Conservation (phyloP, 1,139 yeast species). For the Taiozyma onychis region DNA sequence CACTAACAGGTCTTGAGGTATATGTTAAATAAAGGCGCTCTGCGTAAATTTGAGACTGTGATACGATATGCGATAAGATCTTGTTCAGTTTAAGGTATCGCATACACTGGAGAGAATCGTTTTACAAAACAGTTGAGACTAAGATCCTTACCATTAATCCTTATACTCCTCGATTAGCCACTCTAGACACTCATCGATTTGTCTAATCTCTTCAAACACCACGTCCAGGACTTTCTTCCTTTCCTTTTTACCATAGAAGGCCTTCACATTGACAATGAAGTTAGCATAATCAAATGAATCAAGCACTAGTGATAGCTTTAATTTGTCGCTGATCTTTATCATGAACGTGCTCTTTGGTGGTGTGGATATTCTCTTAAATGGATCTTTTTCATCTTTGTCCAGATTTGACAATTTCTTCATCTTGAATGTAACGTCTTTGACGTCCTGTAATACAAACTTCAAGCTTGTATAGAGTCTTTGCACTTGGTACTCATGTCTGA, state of each 20-base stretch:
- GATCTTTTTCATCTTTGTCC: conserved; percentile 17
- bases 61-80: neutral
- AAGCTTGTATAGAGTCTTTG: conserved; percentile 37
- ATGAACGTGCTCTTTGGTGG: conserved; percentile 15
- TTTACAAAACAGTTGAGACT: neutral
- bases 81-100: neutral
- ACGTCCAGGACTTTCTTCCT: conserved; percentile 34
- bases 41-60: neutral
- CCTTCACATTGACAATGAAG: conserved; percentile 14
- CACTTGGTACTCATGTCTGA: conserved; percentile 54
- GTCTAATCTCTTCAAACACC: conserved; percentile 52
- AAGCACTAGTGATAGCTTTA: conserved; percentile 13
- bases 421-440: conserved; percentile 9
- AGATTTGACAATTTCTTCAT: conserved; percentile 15
- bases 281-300: conserved; percentile 26
- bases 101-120: neutral
- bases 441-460: conserved; percentile 26
- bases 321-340: conserved; percentile 1
- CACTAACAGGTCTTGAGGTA: too few relatives aligned
- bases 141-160: neutral
- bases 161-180: conserved; percentile 43
- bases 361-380: conserved; percentile 13
- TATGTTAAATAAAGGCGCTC: neutral
- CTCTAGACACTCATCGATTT: conserved; percentile 58
- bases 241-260: conserved; percentile 2